phyloP scores from a whole-genome alignment of 208 protist genomes.

The Trichomonas vaginalis region DNA sequence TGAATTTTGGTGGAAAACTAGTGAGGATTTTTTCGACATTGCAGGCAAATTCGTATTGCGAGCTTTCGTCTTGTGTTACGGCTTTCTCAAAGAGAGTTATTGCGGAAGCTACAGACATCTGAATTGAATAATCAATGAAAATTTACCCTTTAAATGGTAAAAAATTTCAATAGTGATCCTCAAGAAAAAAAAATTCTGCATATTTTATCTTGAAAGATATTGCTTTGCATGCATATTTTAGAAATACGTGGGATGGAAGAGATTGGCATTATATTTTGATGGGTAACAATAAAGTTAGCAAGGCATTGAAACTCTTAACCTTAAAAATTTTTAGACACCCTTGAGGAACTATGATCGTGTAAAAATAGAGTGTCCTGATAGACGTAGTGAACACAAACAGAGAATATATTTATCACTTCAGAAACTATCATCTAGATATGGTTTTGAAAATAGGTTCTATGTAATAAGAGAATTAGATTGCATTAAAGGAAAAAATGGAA shows the following conservation, averaged over 20 bases:
- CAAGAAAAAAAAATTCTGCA: no score
- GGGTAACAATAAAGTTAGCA: not conserved
- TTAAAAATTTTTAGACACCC: not conserved
- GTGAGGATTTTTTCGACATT: not conserved
- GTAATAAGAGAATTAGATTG: not conserved
- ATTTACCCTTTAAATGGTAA: not conserved
- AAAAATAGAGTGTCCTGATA: not conserved
- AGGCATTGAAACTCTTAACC: no score
- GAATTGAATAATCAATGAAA: not conserved
- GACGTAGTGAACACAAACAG: not conserved
- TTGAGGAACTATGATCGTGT: not conserved
- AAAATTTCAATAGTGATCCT: no score
- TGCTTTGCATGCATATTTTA: no score
- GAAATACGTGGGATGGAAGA: no score
- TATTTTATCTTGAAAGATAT: no score
- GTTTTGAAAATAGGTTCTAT: not conserved
- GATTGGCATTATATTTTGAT: no score
- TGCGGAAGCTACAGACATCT: not conserved
- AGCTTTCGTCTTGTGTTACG: not conserved
- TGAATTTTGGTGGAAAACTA: not conserved
- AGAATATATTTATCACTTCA: not conserved
- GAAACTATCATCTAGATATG: no score
- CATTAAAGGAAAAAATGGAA: not conserved
- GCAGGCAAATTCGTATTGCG: not conserved
- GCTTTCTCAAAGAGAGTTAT: not conserved